Conservation (phyloP, 306 rosid genomes). For the Lathyrus tuberosus region DNA sequence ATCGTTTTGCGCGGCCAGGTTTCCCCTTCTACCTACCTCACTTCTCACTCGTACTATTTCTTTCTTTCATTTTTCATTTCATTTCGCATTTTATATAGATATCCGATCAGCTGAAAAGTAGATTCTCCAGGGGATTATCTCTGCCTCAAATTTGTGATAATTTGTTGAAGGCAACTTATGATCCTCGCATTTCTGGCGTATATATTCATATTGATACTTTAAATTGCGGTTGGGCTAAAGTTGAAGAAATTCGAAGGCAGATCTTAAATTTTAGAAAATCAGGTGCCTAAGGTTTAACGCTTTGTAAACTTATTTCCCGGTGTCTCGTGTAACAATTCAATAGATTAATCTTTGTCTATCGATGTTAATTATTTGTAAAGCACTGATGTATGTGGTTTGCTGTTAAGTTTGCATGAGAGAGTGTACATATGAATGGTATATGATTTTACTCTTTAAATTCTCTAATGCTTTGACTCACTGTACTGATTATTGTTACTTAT, state of each 20-base stretch:
- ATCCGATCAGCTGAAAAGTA: slow-evolving; percentile 78
- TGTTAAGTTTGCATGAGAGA: slow-evolving; percentile 1
- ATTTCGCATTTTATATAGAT: slow-evolving; percentile 49
- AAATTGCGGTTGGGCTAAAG: slow-evolving; percentile 95
- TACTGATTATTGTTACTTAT: slow-evolving; percentile 34
- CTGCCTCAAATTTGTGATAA: slow-evolving; percentile 90
- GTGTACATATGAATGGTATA: slow-evolving; percentile 21
- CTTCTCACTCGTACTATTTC: neutral
- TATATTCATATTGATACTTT: slow-evolving; percentile 77
- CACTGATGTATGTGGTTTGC: neutral
- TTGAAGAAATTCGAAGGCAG: slow-evolving; percentile 94
- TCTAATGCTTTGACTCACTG: slow-evolving; percentile 22
- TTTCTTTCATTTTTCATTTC: neutral
- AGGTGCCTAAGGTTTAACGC: slow-evolving; percentile 50
- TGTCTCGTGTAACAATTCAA: neutral
- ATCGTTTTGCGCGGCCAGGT: slow-evolving; percentile 94
- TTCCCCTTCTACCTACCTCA: slow-evolving; percentile 8
- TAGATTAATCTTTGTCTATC: neutral
- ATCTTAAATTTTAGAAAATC: slow-evolving; percentile 78
- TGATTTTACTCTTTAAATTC: slow-evolving; percentile 17
- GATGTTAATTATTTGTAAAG: slow-evolving; percentile 1
- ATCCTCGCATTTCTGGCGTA: slow-evolving; percentile 84
- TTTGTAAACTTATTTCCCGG: neutral
- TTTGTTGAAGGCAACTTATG: slow-evolving; percentile 83
- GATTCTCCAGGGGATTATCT: slow-evolving; percentile 70